phyloP scores from a whole-genome alignment of 2,329 filamentous ascomycete species.

The Cladorrhinum sp. region DNA sequence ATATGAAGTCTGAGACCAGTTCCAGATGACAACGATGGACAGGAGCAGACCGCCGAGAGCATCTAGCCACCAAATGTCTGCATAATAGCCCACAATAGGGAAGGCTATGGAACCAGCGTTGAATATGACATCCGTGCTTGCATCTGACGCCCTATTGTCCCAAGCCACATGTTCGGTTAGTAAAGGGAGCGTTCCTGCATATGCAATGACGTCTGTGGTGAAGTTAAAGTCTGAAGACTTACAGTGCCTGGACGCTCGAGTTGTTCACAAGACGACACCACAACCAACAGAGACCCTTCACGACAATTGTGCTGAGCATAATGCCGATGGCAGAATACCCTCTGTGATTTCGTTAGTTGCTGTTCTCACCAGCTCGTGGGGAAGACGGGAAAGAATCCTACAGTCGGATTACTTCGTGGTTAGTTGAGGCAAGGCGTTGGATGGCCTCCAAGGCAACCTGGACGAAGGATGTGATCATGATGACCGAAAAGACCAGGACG shows the following conservation, averaged over 20 bases:
- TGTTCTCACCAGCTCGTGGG: not conserved
- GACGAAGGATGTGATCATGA: constrained; percentile 82
- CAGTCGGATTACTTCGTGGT: constrained; percentile 70
- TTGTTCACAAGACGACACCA: constrained; percentile 87
- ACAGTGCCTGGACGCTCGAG: constrained; percentile 77
- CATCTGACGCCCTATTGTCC: constrained; percentile 29
- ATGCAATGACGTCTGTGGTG: not conserved
- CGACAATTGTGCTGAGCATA: constrained; percentile 76
- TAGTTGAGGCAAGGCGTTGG: constrained; percentile 56
- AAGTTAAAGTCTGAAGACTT: constrained; percentile 30
- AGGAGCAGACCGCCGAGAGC: constrained; percentile 73
- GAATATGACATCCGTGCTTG: constrained; percentile 68
- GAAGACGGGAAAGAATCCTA: constrained; percentile 27
- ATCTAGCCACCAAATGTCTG: constrained; percentile 80
- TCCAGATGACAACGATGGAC: constrained; percentile 75
- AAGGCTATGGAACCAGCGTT: constrained; percentile 88
- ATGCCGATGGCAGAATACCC: constrained; percentile 70
- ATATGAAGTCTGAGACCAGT: constrained; percentile 71
- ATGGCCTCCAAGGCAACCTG: constrained; percentile 73
- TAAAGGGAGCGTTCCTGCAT: constrained; percentile 3
- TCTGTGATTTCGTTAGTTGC: constrained; percentile 27
- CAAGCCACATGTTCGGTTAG: not conserved
- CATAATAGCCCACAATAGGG: constrained; percentile 64
- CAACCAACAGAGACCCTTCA: constrained; percentile 80
- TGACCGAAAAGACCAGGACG: constrained; percentile 76